A percentile compares a stretch with the other conserved stretches of the same genome.
phyloP scores from a whole-genome alignment of 1,284 basidiomycete genomes.

The Ceratobasidium sp. region DNA sequence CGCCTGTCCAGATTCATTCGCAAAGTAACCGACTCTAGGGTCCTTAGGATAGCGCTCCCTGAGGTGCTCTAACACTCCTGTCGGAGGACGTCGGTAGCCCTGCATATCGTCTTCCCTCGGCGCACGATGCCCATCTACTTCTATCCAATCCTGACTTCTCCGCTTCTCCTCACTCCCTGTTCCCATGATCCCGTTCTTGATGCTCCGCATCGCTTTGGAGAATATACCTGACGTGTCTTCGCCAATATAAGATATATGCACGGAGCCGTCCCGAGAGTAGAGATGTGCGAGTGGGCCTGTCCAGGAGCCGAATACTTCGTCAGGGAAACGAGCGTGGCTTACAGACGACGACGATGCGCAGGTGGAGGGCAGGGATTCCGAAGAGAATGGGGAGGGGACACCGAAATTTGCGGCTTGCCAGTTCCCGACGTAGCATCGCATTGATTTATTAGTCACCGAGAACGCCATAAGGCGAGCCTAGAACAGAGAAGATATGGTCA shows the following conservation, averaged over 20 bases:
- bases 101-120: constrained; percentile 9
- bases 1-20: no score
- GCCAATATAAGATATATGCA: not conserved
- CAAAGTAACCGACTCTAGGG: no score
- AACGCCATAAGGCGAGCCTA: constrained; percentile 12
- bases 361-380: not conserved
- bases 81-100: no score
- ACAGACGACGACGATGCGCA: no score
- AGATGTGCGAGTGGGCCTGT: constrained; percentile 11
- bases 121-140: no score
- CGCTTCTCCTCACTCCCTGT: not conserved
- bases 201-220: constrained; percentile 9
- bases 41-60: no score
- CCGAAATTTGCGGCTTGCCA: constrained; percentile 2
- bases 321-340: no score
- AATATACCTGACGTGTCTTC: constrained; percentile 9
- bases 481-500: not conserved
- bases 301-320: not conserved
- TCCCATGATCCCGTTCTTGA: constrained; percentile 9
- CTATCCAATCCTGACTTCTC: no score
- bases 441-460: not conserved
- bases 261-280: constrained; percentile 6
- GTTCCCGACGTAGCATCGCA: constrained; percentile 13
- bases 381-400: no score
- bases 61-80: no score